Base-by-base conservation (phyloP, 129 eudicot genomes). In the Flaveria trinervia region DNA sequence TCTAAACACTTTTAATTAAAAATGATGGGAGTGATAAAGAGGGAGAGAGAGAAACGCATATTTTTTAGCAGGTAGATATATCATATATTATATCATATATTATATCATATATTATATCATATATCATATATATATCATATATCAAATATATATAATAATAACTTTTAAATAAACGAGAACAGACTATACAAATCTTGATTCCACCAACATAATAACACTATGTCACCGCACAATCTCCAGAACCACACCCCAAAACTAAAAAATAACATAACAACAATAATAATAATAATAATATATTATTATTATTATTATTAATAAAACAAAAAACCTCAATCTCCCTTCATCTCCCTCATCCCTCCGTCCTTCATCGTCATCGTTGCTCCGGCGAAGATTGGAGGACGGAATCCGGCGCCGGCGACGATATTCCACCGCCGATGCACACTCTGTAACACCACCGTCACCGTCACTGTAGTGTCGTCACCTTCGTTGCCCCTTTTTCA, bases 191-290 rank as follows among this genome's bases (percentile, higher is more conserved):
- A 79, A 71, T 65, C 74, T 67, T 49, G 77, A 62, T 71, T 50
- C 82, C 82, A 70, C 36, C 72, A 71, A 79, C 82, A 79, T 59
- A 79, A 50, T 61, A 71, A 30, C 65, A 70, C 77, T 71, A 79
- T 72, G 83, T 71, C 83, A 79, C 83, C 83, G 41, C 83, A 72
- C 78, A 79, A 71, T 62, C 83, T 64, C 83, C 83, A 71, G 73
- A 72, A 71, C 25, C 54, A 33, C 22, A 57, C 45, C 56, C 78
- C 65, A 44, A 79, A 59, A 45, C 49, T 71, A 20, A 79, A 51
- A 16, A 49, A 41, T 9, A 23, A 71, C 4, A 36, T 16, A 51
- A 12, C 17, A 28, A 71, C 0, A 51, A 45, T 5, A 36, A 30
- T 30, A 30, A 30, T 36, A 36, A 30, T 30, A 28, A 28, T 33